Evolutionary conservation across 768 basidiomycete species (phyloP).

Genomic region (Psilocybe tampanensis): DNA sequence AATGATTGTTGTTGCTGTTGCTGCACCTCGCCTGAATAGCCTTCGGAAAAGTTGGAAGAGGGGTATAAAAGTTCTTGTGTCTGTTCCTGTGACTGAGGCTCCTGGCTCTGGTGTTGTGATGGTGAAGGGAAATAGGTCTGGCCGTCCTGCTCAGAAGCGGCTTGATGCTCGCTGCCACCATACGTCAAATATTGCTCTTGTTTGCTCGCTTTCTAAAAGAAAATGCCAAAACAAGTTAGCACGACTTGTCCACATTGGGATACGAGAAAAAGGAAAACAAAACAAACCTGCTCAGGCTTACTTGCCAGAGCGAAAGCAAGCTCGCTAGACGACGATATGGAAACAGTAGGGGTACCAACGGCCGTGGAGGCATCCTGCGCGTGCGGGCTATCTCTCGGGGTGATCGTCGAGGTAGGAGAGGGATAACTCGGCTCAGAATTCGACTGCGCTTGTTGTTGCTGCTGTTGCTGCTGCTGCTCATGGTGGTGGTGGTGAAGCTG

Average conservation of each 20-base stretch:
- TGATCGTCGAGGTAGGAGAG: constrained; percentile 25
- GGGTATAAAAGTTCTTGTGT: constrained; percentile 11
- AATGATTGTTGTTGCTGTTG: constrained; percentile 18
- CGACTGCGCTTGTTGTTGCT: constrained; percentile 11
- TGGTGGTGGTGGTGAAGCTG: constrained; percentile 10
- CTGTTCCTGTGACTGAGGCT: constrained; percentile 10
- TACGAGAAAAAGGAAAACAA: constrained; percentile 10
- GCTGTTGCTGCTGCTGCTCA: constrained; percentile 16
- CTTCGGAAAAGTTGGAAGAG: constrained; percentile 9
- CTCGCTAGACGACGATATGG: constrained; percentile 29
- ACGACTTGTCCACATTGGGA: neutral
- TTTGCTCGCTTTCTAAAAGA: constrained; percentile 7
- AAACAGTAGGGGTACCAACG: constrained; percentile 10
- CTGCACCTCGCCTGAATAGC: constrained; percentile 12
- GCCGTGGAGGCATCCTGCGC: constrained; percentile 20
- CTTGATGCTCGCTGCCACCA: constrained; percentile 12
- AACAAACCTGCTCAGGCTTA: constrained; percentile 21
- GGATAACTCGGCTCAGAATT: constrained; percentile 20
- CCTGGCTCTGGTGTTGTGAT: constrained; percentile 12
- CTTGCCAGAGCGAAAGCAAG: constrained; percentile 28
- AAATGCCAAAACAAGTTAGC: neutral
- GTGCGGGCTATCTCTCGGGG: constrained; percentile 22
- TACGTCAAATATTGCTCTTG: constrained; percentile 21
- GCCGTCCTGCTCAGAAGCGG: too few species aligned
- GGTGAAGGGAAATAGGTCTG: constrained; percentile 13